Evolutionary conservation across 768 basidiomycete species (phyloP).

Genomic region (Mycena venus): DNA sequence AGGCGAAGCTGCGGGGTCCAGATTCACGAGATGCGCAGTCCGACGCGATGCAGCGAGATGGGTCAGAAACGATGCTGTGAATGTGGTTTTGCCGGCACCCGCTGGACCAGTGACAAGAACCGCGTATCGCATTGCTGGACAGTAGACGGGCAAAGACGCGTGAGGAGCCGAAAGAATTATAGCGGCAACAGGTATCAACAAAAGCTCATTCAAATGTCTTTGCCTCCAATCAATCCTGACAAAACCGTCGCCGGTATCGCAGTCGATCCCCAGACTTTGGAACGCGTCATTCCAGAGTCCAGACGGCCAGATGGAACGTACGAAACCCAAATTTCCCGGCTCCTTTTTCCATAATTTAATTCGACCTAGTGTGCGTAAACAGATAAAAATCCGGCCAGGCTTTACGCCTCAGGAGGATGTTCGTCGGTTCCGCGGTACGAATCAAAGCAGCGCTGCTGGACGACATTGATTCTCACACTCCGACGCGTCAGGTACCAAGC

Average conservation of each 20-base stretch:
- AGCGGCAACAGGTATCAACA: slow-evolving; percentile 10
- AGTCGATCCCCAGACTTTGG: slow-evolving; percentile 86
- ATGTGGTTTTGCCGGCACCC: slow-evolving; percentile 97
- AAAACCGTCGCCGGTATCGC: slow-evolving; percentile 84
- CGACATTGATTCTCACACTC: slow-evolving; percentile 6
- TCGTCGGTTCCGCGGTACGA: slow-evolving; percentile 78
- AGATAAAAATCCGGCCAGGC: slow-evolving; percentile 91
- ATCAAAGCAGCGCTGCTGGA: background rate
- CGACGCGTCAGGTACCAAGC: slow-evolving; percentile 59
- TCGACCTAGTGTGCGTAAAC: slow-evolving; percentile 79
- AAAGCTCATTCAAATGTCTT: slow-evolving; percentile 52
- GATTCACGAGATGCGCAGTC: slow-evolving; percentile 93
- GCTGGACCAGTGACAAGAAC: slow-evolving; percentile 95
- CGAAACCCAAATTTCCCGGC: slow-evolving; percentile 44
- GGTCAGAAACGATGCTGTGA: slow-evolving; percentile 88
- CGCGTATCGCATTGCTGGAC: slow-evolving; percentile 84
- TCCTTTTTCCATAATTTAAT: slow-evolving; percentile 30
- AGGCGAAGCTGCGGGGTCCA: slow-evolving; percentile 93
- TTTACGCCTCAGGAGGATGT: slow-evolving; percentile 97
- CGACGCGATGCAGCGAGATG: slow-evolving; percentile 88
- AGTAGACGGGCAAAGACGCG: background rate
- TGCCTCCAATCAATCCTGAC: slow-evolving; percentile 81
- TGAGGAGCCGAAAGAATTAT: too few relatives aligned
- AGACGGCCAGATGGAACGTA: slow-evolving; percentile 89
- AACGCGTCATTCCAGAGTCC: slow-evolving; percentile 91